Base-by-base conservation (phyloP, 2,329 filamentous ascomycete genomes). In the Fusarium anguioides region DNA sequence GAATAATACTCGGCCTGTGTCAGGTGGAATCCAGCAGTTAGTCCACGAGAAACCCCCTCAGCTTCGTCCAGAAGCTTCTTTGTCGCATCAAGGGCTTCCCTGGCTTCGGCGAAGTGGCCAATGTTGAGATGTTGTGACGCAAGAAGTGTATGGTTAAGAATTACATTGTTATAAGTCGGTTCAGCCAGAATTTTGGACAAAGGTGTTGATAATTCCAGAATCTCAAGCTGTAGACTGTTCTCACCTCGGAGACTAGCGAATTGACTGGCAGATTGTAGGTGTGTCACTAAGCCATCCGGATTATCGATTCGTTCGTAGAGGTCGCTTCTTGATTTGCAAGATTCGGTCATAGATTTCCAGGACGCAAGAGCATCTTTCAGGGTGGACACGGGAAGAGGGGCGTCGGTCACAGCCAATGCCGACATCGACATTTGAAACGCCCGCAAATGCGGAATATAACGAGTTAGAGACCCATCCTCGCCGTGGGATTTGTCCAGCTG, bases 1-100 rank as follows among this genome's bases (percentile, higher is more conserved):
- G 94, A 81, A 26, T 90, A 82, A 75, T 94, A 93, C 75, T 97
- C 92, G 1, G 91, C 89, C 62, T 89, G 88, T 0, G 89, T 87
- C 8, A 97, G 79, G 66, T 94, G 86, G 75, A 91, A 91, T 17
- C 78, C 77, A 11, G 82, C 82, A 20, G 82, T 66, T 8, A 81
- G 76, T 18, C 83, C 80, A 14, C 75, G 75, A 4, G 81, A 78
- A 5, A 75, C 62, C 1, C 72, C 72, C n/a, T 79, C 74, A n/a
- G 79, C 74, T 49, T 79, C 74, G 39, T 76, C 70, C 10, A 81
- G 66, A 18, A 84, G 82, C 20, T 80, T 77, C 64, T 89, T 84
- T 5, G 88, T 87, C 53, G 85, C 83, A 2, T 84, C 82, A 17
- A 97, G 82, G 0, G 81, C 74, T 60, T 80, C 76, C 36, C 82